Evolutionary conservation across 2,329 filamentous ascomycete species (phyloP).

Genomic region (Podosphaera xanthii): DNA sequence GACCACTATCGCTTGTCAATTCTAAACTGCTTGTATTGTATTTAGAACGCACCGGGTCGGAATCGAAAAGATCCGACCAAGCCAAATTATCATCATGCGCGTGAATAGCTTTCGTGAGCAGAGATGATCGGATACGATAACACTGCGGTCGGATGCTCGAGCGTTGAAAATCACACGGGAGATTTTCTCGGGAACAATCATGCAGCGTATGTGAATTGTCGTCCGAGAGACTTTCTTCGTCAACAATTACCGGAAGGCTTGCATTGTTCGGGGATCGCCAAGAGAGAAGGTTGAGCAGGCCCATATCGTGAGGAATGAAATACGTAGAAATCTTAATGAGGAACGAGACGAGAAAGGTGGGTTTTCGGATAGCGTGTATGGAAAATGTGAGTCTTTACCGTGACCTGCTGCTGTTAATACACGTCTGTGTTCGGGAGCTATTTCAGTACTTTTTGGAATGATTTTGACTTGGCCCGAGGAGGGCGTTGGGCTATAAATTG

Average conservation of each 20-base stretch:
- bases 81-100: constrained; percentile 35
- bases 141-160: constrained; percentile 30
- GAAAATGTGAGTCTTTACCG: neutral
- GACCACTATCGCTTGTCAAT: constrained; percentile 78
- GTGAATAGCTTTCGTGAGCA: constrained; percentile 60
- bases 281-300: constrained; percentile 19
- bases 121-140: constrained; percentile 28
- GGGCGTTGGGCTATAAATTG: constrained; percentile 2
- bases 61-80: constrained; percentile 18
- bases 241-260: constrained; percentile 17
- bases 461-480: neutral
- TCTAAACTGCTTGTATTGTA: constrained; percentile 68
- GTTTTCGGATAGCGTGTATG: neutral
- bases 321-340: neutral
- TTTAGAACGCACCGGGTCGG: constrained; percentile 16
- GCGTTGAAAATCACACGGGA: constrained; percentile 23
- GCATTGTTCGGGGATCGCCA: constrained; percentile 23
- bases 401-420: too few species aligned
- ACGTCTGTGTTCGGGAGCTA: neutral
- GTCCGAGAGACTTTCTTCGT: constrained; percentile 49
- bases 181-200: constrained; percentile 41
- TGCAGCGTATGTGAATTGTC: constrained; percentile 27
- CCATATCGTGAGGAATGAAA: constrained; percentile 9
- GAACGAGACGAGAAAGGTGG: neutral
- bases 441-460: neutral